Evolutionary conservation across 1,284 basidiomycete genomes (phyloP).

Genomic region (Boletus holoroseus): DNA sequence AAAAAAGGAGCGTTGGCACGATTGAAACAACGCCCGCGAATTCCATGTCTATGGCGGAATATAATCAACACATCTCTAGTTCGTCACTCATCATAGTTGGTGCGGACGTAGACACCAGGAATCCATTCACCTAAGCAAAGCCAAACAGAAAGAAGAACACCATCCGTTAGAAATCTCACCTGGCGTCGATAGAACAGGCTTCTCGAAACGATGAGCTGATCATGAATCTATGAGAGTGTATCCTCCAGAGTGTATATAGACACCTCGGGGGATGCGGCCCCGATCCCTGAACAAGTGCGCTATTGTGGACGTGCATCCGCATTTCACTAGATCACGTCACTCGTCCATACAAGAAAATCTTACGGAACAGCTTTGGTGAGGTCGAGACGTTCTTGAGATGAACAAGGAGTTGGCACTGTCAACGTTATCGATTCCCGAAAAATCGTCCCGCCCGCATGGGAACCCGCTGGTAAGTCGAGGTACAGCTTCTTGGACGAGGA

Average conservation of each 20-base stretch:
- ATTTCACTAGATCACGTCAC: not conserved
- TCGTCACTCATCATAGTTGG: not conserved
- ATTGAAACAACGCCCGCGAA: not conserved
- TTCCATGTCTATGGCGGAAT: not conserved
- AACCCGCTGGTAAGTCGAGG: not conserved
- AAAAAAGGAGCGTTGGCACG: not conserved
- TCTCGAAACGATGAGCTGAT: not conserved
- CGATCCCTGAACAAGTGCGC: not conserved
- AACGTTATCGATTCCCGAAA: not conserved
- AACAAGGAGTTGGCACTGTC: not conserved
- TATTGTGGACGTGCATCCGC: not conserved
- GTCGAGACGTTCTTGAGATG: not conserved
- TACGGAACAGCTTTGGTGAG: not conserved
- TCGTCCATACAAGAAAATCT: not conserved
- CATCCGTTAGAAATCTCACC: not conserved
- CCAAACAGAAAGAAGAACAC: not conserved
- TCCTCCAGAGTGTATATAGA: no score
- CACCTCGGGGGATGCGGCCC: no score
- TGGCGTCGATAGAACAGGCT: not conserved
- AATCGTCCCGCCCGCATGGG: not conserved
- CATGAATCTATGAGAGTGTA: not conserved
- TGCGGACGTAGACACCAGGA: not conserved
- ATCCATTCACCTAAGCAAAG: not conserved
- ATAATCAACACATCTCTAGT: not conserved
- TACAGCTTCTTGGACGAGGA: no score